Evolutionary conservation across 139 green algal species (phyloP).

Genomic region (Closterium sp.): DNA sequence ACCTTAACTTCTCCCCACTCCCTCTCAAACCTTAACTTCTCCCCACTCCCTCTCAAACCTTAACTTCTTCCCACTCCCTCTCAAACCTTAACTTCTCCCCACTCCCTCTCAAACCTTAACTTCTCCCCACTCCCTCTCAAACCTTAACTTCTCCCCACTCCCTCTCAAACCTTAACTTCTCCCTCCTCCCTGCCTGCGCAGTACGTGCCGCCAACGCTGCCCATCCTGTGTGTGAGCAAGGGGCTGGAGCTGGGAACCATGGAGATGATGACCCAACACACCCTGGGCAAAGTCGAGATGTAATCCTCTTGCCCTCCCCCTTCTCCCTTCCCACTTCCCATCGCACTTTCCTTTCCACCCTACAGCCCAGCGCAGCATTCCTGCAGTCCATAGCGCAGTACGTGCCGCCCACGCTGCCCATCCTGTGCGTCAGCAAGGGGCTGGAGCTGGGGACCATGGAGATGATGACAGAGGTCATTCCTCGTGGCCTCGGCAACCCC

Average conservation of each 20-base stretch:
- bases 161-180: no score
- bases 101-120: no score
- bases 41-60: no score
- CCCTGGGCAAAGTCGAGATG: background rate
- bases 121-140: no score
- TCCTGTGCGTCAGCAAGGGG: conserved; percentile 94
- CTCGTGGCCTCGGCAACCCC: conserved; percentile 67
- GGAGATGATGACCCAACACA: background rate
- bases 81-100: no score
- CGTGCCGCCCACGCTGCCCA: conserved; percentile 76
- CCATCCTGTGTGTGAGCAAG: conserved; percentile 73
- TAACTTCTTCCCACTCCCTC: no score
- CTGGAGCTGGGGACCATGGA: conserved; percentile 76
- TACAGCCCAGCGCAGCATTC: conserved; percentile 21
- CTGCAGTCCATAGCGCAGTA: conserved; percentile 44
- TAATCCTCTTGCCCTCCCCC: background rate
- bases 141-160: no score
- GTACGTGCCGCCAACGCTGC: conserved; percentile 73
- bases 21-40: no score
- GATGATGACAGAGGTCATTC: conserved; percentile 95
- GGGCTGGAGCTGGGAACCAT: background rate
- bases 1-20: no score
- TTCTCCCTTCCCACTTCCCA: background rate
- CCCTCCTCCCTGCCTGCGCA: background rate
- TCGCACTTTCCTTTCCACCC: no score